These are phyloP conservation scores for Lablab purpureus DNA, from an alignment of 306 rosid species.

Conservation along the genomic window DNA sequence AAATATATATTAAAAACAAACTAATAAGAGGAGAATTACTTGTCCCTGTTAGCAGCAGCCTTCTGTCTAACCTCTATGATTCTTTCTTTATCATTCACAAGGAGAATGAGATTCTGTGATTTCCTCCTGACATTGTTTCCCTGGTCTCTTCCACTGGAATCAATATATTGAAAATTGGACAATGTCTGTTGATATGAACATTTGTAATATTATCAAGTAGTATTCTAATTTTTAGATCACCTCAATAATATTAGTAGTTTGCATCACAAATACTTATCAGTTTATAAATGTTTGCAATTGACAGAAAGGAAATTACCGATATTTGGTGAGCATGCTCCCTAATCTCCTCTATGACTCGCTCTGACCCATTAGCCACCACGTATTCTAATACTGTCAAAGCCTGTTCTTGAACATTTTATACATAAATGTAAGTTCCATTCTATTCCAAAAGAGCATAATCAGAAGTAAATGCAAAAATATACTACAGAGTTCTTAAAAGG, in stretches of 20 bases:
- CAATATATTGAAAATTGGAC: constrained; percentile 82
- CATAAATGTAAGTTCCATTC: neutral
- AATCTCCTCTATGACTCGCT: constrained; percentile 86
- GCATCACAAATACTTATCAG: constrained; percentile 12
- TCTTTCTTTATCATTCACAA: constrained; percentile 91
- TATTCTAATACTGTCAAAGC: constrained; percentile 85
- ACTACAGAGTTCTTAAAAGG: neutral
- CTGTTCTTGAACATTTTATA: constrained; percentile 51
- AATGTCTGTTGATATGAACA: constrained; percentile 65
- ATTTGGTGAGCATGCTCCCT: constrained; percentile 86
- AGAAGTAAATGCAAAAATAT: constrained; percentile 16
- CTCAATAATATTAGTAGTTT: neutral
- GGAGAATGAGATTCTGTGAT: constrained; percentile 79
- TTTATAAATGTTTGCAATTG: constrained; percentile 12
- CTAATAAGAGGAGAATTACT: constrained; percentile 58
- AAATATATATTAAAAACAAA: neutral
- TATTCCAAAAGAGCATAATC: neutral
- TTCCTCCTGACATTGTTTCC: constrained; percentile 92
- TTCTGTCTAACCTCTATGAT: constrained; percentile 85
- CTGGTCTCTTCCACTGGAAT: constrained; percentile 93
- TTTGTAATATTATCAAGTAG: constrained; percentile 37
- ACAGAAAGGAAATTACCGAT: constrained; percentile 61
- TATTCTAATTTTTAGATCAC: constrained; percentile 30
- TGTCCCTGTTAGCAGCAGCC: constrained; percentile 89
- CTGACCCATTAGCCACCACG: constrained; percentile 88